Percentiles rank a stretch among this genome's conserved stretches.
Evolutionary conservation across 2,329 filamentous ascomycete genomes (phyloP).

Genomic region (Ascochyta clinopodiicola): DNA sequence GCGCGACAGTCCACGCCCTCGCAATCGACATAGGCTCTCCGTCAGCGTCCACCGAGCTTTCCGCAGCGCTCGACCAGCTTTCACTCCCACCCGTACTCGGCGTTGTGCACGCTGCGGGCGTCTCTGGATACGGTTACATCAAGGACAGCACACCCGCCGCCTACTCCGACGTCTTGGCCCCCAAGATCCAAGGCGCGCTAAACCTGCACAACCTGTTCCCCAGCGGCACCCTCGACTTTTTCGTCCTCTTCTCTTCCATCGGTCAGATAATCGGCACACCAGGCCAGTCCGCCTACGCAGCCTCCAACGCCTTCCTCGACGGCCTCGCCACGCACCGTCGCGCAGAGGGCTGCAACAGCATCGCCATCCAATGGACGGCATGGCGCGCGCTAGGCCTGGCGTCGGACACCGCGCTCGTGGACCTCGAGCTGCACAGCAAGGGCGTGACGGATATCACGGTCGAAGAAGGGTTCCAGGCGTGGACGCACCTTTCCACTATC

Average conservation of each 20-base stretch:
- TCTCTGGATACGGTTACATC: constrained; percentile 49
- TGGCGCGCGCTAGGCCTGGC: constrained; percentile 54
- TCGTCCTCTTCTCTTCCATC: constrained; percentile 36
- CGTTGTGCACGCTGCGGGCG: constrained; percentile 52
- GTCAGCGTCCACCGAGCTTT: constrained; percentile 29
- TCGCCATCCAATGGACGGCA: constrained; percentile 53
- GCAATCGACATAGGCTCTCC: constrained; percentile 46
- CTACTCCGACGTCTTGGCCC: constrained; percentile 43
- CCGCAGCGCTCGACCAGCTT: constrained; percentile 37
- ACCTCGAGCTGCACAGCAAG: constrained; percentile 50
- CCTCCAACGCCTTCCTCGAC: constrained; percentile 42
- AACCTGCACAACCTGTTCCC: constrained; percentile 34
- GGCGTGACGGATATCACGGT: constrained; percentile 53
- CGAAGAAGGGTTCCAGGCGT: constrained; percentile 54
- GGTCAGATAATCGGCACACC: constrained; percentile 33
- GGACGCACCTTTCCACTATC: constrained; percentile 47
- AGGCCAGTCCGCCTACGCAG: constrained; percentile 36
- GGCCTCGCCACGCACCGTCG: constrained; percentile 35
- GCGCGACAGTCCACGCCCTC: constrained; percentile 45
- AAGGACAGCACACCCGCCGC: constrained; percentile 37
- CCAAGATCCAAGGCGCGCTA: constrained; percentile 40
- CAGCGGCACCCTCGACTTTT: constrained; percentile 38
- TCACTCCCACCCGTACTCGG: constrained; percentile 50
- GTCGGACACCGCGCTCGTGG: constrained; percentile 47
- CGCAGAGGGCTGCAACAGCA: constrained; percentile 48